Evolutionary conservation across 148 eudicot species (phyloP).

Genomic region (Polygonum aviculare): DNA sequence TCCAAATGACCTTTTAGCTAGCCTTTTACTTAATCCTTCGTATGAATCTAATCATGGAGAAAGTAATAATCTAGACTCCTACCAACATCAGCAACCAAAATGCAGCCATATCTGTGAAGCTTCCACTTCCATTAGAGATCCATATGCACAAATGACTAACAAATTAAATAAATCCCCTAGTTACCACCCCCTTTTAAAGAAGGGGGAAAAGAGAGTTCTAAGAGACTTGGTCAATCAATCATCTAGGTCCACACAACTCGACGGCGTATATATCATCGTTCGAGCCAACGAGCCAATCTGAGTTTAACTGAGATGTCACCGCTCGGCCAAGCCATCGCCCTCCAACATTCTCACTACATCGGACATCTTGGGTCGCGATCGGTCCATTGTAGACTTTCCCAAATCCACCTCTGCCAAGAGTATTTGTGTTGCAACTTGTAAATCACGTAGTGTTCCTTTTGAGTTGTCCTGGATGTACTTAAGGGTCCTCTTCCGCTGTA

Average conservation of each 20-base stretch:
- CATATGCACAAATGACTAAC: neutral
- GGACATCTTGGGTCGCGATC: slow-evolving; percentile 15
- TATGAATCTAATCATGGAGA: neutral
- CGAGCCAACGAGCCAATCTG: slow-evolving; percentile 31
- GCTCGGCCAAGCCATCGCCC: slow-evolving; percentile 15
- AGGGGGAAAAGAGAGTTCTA: neutral
- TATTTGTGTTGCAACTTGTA: slow-evolving; percentile 95
- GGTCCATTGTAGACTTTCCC: slow-evolving; percentile 91
- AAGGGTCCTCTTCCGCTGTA: slow-evolving; percentile 93
- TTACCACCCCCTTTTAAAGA: neutral
- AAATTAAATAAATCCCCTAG: neutral
- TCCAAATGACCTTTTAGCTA: no score
- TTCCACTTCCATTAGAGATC: neutral
- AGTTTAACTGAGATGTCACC: slow-evolving; percentile 23
- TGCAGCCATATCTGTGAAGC: neutral
- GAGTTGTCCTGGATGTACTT: slow-evolving; percentile 88
- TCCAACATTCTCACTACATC: slow-evolving; percentile 17
- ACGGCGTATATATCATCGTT: slow-evolving; percentile 27
- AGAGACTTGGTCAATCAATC: neutral
- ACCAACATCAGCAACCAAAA: neutral
- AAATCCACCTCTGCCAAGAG: slow-evolving; percentile 93
- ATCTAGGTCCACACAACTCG: slow-evolving; percentile 36
- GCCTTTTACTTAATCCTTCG: no score
- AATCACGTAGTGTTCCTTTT: slow-evolving; percentile 81
- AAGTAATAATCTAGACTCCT: neutral